Conservation (phyloP, 1,139 yeast genomes). For the Hyphopichia buzzinii region DNA sequence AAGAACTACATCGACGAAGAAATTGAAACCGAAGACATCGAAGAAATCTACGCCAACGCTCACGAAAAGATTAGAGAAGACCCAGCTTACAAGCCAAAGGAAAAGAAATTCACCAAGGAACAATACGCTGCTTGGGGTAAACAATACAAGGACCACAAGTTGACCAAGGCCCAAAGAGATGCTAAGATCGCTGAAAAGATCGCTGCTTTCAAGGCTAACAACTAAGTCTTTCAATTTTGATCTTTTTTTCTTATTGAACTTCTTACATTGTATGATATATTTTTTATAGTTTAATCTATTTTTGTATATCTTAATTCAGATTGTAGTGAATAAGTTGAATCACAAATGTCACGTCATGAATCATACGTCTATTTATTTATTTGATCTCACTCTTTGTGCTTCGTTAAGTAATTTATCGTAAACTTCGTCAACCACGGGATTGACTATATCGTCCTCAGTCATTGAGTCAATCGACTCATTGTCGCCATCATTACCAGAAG, state of each 20-base stretch:
- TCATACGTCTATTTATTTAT: constrained; percentile 16
- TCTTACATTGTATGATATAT: neutral
- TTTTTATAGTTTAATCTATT: neutral
- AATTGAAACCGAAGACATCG: constrained; percentile 94
- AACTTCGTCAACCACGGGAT: constrained; percentile 58
- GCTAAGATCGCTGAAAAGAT: constrained; percentile 90
- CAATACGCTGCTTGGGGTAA: constrained; percentile 96
- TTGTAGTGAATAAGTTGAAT: neutral
- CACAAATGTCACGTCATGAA: neutral
- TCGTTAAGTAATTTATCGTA: constrained; percentile 70
- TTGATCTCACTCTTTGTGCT: constrained; percentile 63
- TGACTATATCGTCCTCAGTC: constrained; percentile 18
- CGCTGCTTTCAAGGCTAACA: constrained; percentile 70
- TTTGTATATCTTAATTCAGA: neutral
- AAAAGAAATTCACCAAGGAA: constrained; percentile 94
- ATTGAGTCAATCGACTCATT: constrained; percentile 31
- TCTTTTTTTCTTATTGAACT: neutral
- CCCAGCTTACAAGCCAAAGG: constrained; percentile 88
- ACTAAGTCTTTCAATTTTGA: constrained; percentile 27
- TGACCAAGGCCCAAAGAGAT: constrained; percentile 88
- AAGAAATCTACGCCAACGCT: constrained; percentile 93
- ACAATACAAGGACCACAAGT: constrained; percentile 86
- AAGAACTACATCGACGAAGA: constrained; percentile 96
- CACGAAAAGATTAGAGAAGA: constrained; percentile 95
- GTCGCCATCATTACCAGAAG: constrained; percentile 19